Evolutionary conservation across 495 filamentous ascomycete species (phyloP).

Genomic region (Thozetella sp.): DNA sequence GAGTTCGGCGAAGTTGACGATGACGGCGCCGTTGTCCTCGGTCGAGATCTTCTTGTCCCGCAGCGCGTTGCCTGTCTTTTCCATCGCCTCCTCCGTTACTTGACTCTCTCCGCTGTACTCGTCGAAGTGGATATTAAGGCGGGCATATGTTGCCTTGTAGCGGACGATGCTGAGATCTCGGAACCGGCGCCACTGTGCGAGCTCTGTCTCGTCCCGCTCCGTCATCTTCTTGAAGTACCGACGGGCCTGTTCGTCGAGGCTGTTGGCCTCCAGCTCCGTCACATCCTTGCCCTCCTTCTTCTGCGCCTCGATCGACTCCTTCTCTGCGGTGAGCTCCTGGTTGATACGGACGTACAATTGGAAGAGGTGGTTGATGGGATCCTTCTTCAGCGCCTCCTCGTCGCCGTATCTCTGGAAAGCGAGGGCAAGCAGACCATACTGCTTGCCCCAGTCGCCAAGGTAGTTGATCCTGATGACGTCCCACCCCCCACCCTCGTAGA

Average conservation of each 20-base stretch:
- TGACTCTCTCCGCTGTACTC: conserved; percentile 96
- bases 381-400: conserved; percentile 54
- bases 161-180: conserved; percentile 85
- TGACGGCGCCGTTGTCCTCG: conserved; percentile 83
- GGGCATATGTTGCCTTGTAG: conserved; percentile 61
- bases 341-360: conserved; percentile 67
- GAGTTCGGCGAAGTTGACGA: conserved; percentile 85
- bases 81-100: conserved; percentile 82
- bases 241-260: conserved; percentile 63
- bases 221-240: conserved; percentile 94
- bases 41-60: conserved; percentile 73
- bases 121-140: conserved; percentile 84
- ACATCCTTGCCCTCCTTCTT: conserved; percentile 54
- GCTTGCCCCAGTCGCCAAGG: conserved; percentile 70
- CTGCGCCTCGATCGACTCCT: conserved; percentile 48
- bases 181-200: conserved; percentile 85
- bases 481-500: conserved; percentile 62
- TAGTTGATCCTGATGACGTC: conserved; percentile 67
- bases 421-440: conserved; percentile 63
- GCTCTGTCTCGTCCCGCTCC: conserved; percentile 72
- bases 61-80: conserved; percentile 63
- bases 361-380: conserved; percentile 67
- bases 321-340: conserved; percentile 55
- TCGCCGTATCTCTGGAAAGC: conserved; percentile 62
- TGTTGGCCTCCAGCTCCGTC: conserved; percentile 45